Base-by-base conservation (phyloP, 129 eudicot species). In the Artemisia argyi region DNA sequence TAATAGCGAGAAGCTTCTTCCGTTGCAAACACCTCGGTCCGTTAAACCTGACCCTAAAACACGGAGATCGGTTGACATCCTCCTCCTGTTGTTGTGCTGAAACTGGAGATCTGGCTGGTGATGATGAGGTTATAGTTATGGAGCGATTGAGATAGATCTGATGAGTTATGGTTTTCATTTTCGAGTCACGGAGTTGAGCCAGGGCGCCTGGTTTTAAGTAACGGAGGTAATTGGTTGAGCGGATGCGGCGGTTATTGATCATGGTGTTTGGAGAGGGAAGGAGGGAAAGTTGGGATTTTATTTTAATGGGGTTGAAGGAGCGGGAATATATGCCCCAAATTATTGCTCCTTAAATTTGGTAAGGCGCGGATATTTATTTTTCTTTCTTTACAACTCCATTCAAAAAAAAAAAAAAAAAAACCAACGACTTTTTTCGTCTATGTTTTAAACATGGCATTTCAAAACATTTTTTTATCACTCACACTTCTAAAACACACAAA, bases 141-240 rank as follows among this genome's bases (percentile, higher is more conserved):
- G 72, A 3, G 10, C 77, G 78, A 74, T n/a, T 61, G 50, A 73
- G 70, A 18, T 39, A 76, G 82, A 85, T 85, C 87, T 76, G 75
- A 49, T 80, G 82, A 72, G 86, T 66, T 69, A 75, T 80, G 57
- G 88, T 83, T 65, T 65, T 80, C 71, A 86, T 83, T 78, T 71
- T 75, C 5, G 86, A 69, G 80, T 86, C 88, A 0, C 88, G 76
- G 56, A 86, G 91, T 71, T 86, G 67, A 20, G 91, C 91, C 4
- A 86, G 86, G 7, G 91, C 88, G 16, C 91, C 91, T 35, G 91
- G 91, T 75, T 86, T 86, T 16, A 86, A 78, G 72, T 74, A 86
- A 9, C 81, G 81, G 64, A 86, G 86, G 67, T 74, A 83, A 12
- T 44, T 39, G 15, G 58, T n/a, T 18, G 83, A 20, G 2, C 84